Percentiles rank a stretch among this genome's conserved stretches.
phyloP scores from a whole-genome alignment of 2,329 filamentous ascomycete species.

The Ceratocystis lukuohia region DNA sequence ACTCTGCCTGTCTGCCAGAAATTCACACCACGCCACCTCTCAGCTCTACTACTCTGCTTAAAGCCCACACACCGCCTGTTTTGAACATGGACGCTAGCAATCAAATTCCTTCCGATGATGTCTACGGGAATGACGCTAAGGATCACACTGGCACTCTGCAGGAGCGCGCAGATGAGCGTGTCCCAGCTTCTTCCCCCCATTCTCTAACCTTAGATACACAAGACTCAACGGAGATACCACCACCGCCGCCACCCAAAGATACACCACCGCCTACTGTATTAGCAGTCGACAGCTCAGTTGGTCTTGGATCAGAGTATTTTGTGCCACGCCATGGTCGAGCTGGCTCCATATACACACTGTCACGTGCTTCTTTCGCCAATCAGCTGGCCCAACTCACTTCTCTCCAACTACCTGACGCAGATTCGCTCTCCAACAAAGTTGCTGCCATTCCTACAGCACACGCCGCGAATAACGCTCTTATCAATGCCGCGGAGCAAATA shows the following conservation, averaged over 20 bases:
- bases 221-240: background rate
- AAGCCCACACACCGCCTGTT: conserved; percentile 38
- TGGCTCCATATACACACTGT: conserved; percentile 87
- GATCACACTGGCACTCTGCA: conserved; percentile 43
- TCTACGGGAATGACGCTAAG: conserved; percentile 54
- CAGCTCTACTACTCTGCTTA: conserved; percentile 32
- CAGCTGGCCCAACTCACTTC: conserved; percentile 87
- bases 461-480: conserved; percentile 68
- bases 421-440: conserved; percentile 69
- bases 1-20: background rate
- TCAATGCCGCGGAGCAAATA: conserved; percentile 83
- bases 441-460: conserved; percentile 72
- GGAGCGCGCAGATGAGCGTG: conserved; percentile 41
- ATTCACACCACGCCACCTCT: background rate
- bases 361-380: conserved; percentile 79
- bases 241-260: conserved; percentile 34
- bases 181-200: conserved; percentile 32
- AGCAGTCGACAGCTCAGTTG: background rate
- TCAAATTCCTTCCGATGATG: conserved; percentile 58
- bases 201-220: conserved; percentile 26
- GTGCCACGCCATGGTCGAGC: conserved; percentile 54
- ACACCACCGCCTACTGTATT: conserved; percentile 28
- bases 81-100: conserved; percentile 59
- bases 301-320: conserved; percentile 38
- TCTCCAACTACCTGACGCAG: conserved; percentile 74